phyloP scores from a whole-genome alignment of 2,329 filamentous ascomycete species.

The Ophiostoma populinum region DNA sequence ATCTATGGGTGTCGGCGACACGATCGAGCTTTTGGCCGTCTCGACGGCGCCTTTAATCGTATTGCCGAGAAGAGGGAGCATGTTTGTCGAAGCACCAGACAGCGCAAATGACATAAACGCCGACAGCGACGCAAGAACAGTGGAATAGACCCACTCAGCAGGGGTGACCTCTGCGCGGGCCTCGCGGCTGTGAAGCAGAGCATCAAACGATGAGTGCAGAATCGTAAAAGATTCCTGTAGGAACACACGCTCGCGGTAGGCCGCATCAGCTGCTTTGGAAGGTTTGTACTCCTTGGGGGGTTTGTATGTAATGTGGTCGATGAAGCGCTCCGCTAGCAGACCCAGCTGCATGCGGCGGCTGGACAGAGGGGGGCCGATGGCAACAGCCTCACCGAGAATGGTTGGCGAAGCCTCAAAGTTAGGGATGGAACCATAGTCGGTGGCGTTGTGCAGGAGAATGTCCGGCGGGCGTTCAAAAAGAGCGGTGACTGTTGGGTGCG shows the following conservation, averaged over 20 bases:
- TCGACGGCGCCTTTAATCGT: too few relatives aligned
- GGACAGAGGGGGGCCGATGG: conserved; percentile 33
- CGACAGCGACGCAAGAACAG: conserved; percentile 24
- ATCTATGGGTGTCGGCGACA: too few relatives aligned
- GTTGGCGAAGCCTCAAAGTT: conserved; percentile 24
- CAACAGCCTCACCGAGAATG: conserved; percentile 26
- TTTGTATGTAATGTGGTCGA: conserved; percentile 30
- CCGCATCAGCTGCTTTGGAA: conserved; percentile 19
- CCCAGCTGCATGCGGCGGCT: conserved; percentile 30
- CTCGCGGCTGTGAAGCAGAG: conserved; percentile 18
- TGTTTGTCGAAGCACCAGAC: conserved; percentile 4
- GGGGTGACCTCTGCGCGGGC: conserved; percentile 25
- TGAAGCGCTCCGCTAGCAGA: conserved; percentile 32
- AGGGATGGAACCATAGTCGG: conserved; percentile 36
- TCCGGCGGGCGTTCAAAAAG: too few relatives aligned
- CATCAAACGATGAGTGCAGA: conserved; percentile 25
- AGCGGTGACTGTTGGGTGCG: too few relatives aligned
- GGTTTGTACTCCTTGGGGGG: conserved; percentile 34
- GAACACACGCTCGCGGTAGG: conserved; percentile 26
- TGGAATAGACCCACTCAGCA: conserved; percentile 27
- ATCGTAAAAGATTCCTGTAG: conserved; percentile 24
- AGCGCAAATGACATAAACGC: conserved; percentile 13
- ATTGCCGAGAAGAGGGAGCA: not conserved
- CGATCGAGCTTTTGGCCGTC: too few relatives aligned
- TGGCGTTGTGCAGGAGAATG: conserved; percentile 23